A percentile compares a stretch with the other conserved stretches of the same genome.
phyloP scores from a whole-genome alignment of 352 stramenopile species.

The Globisporangium orthogonon region DNA sequence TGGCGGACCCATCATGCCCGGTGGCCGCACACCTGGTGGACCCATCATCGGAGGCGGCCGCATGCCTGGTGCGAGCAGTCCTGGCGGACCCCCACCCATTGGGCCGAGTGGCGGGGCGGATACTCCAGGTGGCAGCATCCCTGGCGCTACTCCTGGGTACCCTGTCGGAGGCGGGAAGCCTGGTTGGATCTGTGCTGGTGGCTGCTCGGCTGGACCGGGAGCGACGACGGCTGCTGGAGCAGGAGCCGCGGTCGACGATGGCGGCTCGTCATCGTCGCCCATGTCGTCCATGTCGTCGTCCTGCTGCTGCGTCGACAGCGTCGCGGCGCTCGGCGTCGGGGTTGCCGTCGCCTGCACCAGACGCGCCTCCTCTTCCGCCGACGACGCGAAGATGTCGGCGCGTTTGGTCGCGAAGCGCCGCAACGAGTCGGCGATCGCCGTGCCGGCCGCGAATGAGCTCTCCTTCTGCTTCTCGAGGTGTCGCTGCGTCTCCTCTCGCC shows the following conservation, averaged over 20 bases:
- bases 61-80: constrained; percentile 18
- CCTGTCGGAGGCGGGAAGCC: constrained; percentile 4
- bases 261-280: constrained; percentile 14
- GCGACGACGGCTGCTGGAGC: neutral
- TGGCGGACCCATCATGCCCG: constrained; percentile 29
- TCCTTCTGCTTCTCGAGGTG: constrained; percentile 97
- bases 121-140: constrained; percentile 22
- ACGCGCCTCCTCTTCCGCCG: constrained; percentile 73
- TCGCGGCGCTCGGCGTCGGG: neutral
- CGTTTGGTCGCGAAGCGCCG: constrained; percentile 88
- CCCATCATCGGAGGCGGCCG: constrained; percentile 17
- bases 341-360: constrained; percentile 44
- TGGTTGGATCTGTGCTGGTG: constrained; percentile 5
- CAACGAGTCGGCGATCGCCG: constrained; percentile 94
- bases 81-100: constrained; percentile 15
- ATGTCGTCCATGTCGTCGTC: constrained; percentile 37
- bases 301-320: constrained; percentile 6
- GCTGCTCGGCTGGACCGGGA: constrained; percentile 4
- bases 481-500: constrained; percentile 93
- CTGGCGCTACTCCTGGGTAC: constrained; percentile 8
- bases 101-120: constrained; percentile 11
- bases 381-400: constrained; percentile 92
- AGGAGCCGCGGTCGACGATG: neutral
- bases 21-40: constrained; percentile 20
- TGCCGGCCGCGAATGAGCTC: constrained; percentile 90